Conservation (phyloP, 1,284 basidiomycete genomes). For the Hypsizygus ulmarius region DNA sequence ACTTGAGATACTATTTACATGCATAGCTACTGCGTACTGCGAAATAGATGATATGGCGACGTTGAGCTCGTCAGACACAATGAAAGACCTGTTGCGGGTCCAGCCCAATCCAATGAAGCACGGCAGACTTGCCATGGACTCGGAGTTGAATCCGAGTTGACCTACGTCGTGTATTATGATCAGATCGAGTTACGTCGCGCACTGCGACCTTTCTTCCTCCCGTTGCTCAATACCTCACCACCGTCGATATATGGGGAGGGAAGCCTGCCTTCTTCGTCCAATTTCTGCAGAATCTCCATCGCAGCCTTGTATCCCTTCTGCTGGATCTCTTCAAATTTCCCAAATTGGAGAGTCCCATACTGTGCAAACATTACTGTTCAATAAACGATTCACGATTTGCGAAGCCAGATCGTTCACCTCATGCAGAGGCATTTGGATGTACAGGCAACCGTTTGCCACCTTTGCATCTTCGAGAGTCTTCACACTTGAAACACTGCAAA, state of each 20-base stretch:
- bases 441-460: slow-evolving; percentile 81
- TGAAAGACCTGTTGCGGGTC: too few species aligned
- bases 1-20: too few species aligned
- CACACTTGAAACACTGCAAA: slow-evolving; percentile 85
- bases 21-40: too few species aligned
- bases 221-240: slow-evolving; percentile 40
- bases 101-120: too few species aligned
- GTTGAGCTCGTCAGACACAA: too few species aligned
- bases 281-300: slow-evolving; percentile 69
- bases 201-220: slow-evolving; percentile 69
- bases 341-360: slow-evolving; percentile 80
- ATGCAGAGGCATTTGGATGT: slow-evolving; percentile 95
- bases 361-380: slow-evolving; percentile 25
- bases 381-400: not conserved
- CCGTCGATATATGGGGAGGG: slow-evolving; percentile 69
- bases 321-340: slow-evolving; percentile 82
- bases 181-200: slow-evolving; percentile 71
- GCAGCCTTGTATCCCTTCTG: slow-evolving; percentile 82
- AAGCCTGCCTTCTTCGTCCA: slow-evolving; percentile 80
- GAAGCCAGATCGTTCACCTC: slow-evolving; percentile 47
- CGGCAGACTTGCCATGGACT: too few species aligned
- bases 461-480: slow-evolving; percentile 96
- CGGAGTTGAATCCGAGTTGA: too few species aligned
- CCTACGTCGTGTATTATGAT: not conserved
- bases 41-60: too few species aligned